Evolutionary conservation across 176 grass and related monocot genomes (phyloP), one percentile per base, ranked within the genome.

Genomic region (Puya raimondii): DNA sequence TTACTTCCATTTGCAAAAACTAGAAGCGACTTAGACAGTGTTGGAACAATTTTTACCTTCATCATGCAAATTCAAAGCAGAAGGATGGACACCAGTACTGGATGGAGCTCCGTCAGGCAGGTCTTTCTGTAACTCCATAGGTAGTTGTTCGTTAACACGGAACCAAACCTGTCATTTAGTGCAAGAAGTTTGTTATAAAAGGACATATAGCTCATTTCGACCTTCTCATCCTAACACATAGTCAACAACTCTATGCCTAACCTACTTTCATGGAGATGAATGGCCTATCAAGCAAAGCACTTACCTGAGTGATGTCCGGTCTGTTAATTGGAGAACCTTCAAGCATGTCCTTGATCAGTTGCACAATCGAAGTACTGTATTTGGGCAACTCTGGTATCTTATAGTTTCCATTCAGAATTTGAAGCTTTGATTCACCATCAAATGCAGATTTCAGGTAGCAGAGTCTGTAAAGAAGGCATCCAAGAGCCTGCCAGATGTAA

Each of bases 401-500:
- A 78, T 95, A 95, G 72, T 95, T 95, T 53, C 91, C 87, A 77
- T 95, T 95, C 25, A 95, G 81, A 51, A 95, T 80, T 71, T 95
- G 91, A 71, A 95, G 74, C 84, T 95, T 90, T 74, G 91, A 95
- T 72, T 95, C 87, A 63, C 91, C 91, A 64, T 95, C 91, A 80
- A 95, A 95, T 71, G 91, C 87, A 16, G 78, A 86, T 81, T 90
- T 95, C 61, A 90, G 78, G 68, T 90, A 95, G 79, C 91, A 95
- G 63, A 95, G 84, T 82, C 91, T 87, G 68, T 90, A 95, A 18
- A 95, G 74, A 84, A 95, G 86, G 26, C 91, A 95, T 53, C 91
- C 91, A 73, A 95, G 65, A 51, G 87, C 91, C 91, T 95, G 79
- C 51, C 54, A 72, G 77, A 64, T 64, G 66, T 63, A 49, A 51